phyloP scores from a whole-genome alignment of 306 rosid genomes.

The Malus fusca region DNA sequence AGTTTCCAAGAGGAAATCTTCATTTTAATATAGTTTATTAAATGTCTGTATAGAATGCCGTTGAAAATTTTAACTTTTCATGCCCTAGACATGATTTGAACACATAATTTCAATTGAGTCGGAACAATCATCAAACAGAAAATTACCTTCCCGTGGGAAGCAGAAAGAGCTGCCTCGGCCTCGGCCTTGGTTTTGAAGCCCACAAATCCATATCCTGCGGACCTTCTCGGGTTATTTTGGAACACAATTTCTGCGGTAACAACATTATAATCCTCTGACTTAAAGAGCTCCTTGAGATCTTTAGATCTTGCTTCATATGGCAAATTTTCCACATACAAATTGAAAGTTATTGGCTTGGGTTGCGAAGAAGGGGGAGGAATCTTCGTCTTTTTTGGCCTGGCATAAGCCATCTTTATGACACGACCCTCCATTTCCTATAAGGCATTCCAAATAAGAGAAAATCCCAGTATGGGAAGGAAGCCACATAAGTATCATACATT shows the following conservation, averaged over 20 bases:
- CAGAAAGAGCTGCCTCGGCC: conserved; percentile 67
- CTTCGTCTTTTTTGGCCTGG: conserved; percentile 47
- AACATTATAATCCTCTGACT: conserved; percentile 42
- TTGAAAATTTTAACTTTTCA: not conserved
- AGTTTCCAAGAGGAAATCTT: not conserved
- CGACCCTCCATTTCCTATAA: conserved; percentile 74
- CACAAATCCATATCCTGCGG: conserved; percentile 90
- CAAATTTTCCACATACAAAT: conserved; percentile 79
- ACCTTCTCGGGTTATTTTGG: conserved; percentile 60
- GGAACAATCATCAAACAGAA: not conserved
- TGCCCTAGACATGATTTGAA: not conserved
- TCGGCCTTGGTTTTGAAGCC: conserved; percentile 71
- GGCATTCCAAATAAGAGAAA: conserved; percentile 11
- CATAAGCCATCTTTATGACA: conserved; percentile 50
- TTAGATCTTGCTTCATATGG: conserved; percentile 59
- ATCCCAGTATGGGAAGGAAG: not conserved
- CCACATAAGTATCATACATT: not conserved
- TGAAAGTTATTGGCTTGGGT: conserved; percentile 54
- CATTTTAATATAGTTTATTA: not conserved
- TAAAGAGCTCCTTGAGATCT: conserved; percentile 70
- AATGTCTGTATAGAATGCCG: not conserved
- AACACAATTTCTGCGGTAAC: conserved; percentile 62
- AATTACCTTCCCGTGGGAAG: conserved; percentile 75
- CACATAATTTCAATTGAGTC: conserved; percentile 6
- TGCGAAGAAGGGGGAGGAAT: conserved; percentile 31